Conservation (phyloP, 257 asterid genomes). For the Paraleonurus japonicus region DNA sequence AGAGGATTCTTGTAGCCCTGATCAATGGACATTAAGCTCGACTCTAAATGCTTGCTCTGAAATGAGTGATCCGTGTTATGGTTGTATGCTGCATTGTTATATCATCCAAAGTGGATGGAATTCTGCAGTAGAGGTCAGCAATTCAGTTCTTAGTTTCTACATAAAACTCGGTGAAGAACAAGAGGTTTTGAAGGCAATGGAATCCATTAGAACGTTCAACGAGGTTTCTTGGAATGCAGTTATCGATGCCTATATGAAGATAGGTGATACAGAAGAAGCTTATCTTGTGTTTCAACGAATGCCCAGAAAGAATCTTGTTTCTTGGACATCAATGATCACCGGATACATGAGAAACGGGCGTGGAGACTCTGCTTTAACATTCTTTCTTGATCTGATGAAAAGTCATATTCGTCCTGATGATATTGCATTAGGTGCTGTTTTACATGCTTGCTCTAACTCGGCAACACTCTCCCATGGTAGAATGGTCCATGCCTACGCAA, state of each 20-base stretch:
- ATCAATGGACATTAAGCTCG: slow-evolving; percentile 69
- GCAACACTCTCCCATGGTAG: slow-evolving; percentile 41
- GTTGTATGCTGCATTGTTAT: slow-evolving; percentile 46
- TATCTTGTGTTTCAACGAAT: slow-evolving; percentile 35
- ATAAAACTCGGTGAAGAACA: slow-evolving; percentile 39
- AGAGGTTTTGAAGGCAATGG: slow-evolving; percentile 47
- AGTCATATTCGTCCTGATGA: slow-evolving; percentile 52
- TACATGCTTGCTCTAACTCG: slow-evolving; percentile 67
- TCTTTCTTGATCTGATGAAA: slow-evolving; percentile 38
- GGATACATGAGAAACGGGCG: slow-evolving; percentile 59
- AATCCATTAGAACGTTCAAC: slow-evolving; percentile 32
- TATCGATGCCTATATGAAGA: slow-evolving; percentile 72
- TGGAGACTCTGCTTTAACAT: slow-evolving; percentile 45
- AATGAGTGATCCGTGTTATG: slow-evolving; percentile 33
- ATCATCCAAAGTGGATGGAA: slow-evolving; percentile 60
- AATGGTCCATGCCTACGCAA: slow-evolving; percentile 48
- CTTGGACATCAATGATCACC: slow-evolving; percentile 69
- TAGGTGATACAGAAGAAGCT: slow-evolving; percentile 50
- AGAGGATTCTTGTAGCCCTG: slow-evolving; percentile 49
- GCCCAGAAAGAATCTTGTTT: slow-evolving; percentile 51
- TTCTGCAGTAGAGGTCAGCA: slow-evolving; percentile 59
- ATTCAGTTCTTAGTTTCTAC: slow-evolving; percentile 62
- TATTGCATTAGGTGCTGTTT: slow-evolving; percentile 60
- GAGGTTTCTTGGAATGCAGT: slow-evolving; percentile 62
- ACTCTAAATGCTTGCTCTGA: slow-evolving; percentile 54